Evolutionary conservation across 306 rosid species (phyloP).

Genomic region (Quercus rubra): DNA sequence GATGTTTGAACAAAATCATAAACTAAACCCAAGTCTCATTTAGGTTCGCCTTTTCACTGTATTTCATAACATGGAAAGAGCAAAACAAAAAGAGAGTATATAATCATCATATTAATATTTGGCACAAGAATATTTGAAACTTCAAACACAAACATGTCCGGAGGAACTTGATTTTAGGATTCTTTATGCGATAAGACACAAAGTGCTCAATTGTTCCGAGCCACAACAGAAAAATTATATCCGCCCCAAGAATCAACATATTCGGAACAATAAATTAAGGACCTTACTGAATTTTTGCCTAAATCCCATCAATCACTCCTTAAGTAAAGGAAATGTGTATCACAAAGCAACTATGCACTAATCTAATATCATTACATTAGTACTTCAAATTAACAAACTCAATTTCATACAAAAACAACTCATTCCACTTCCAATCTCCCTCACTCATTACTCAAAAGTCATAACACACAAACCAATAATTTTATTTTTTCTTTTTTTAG

Average conservation of each 20-base stretch:
- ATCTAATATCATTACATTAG: background rate
- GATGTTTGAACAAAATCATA: background rate
- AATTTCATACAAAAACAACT: background rate
- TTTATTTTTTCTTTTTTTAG: background rate
- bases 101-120: background rate
- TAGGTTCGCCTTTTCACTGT: background rate
- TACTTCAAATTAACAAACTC: background rate
- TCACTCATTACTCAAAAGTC: background rate
- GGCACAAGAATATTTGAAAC: background rate
- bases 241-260: slow-evolving; percentile 5
- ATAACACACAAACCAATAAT: background rate
- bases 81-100: background rate
- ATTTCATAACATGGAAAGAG: background rate
- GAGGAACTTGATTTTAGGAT: background rate
- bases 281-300: background rate
- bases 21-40: background rate
- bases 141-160: background rate
- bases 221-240: background rate
- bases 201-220: background rate
- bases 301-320: background rate
- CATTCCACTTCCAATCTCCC: background rate
- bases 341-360: background rate
- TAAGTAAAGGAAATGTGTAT: background rate
- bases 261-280: background rate
- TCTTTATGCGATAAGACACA: background rate